Percentiles rank a stretch among this genome's conserved stretches.
These are phyloP conservation scores for Mycena metata DNA, from an alignment of 768 basidiomycete species.

Conservation along the genomic window DNA sequence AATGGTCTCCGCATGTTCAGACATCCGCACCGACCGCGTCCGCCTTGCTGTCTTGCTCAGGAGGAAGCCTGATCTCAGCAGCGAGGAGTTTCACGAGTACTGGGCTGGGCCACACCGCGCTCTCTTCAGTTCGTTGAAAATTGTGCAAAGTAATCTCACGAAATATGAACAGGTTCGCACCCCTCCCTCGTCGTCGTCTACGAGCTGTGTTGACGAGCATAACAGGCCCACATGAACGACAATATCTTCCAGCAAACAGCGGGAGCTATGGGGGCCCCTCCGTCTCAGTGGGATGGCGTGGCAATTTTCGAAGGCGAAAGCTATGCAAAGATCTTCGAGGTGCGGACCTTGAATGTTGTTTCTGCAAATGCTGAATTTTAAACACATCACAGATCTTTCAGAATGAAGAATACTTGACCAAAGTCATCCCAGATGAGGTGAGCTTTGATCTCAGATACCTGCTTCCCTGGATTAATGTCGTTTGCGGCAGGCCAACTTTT, in stretches of 20 bases:
- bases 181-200: neutral
- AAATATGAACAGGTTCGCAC: constrained; percentile 52
- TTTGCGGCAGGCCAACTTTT: neutral
- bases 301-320: constrained; percentile 21
- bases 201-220: no score
- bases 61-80: constrained; percentile 42
- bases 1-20: no score
- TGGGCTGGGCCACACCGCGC: constrained; percentile 48
- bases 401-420: constrained; percentile 1
- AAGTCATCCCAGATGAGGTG: neutral
- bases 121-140: constrained; percentile 46
- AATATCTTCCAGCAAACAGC: neutral
- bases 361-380: neutral
- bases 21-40: constrained; percentile 45
- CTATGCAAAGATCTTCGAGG: constrained; percentile 25
- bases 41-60: constrained; percentile 46
- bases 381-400: constrained; percentile 6
- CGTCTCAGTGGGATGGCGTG: constrained; percentile 15
- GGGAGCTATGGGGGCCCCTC: neutral
- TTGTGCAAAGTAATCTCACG: constrained; percentile 49
- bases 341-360: neutral
- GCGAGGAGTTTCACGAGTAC: constrained; percentile 48
- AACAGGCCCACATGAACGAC: constrained; percentile 10
- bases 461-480: no score
- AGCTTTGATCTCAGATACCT: no score